Base-by-base conservation (phyloP, 2,329 filamentous ascomycete species). In the Trematosphaeria pertusa region DNA sequence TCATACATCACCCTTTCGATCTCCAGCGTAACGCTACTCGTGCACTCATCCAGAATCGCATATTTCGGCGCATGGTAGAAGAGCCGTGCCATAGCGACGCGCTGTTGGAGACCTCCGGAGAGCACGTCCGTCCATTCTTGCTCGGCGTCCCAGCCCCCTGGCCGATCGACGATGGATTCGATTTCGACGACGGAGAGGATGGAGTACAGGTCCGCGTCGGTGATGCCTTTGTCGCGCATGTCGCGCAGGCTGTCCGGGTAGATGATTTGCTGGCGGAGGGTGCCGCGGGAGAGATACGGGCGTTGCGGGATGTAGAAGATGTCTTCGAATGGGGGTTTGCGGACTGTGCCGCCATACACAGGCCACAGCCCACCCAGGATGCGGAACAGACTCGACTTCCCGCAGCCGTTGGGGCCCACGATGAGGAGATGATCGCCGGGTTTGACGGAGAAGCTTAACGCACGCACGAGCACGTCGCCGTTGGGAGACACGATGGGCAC, bases 261-360 rank as follows among this genome's bases (percentile, higher is more conserved):
- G 49, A 94, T 96, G 61, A 99, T 91, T 66, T 99, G 94, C 71
- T 97, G 91, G 30, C 94, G 87, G n/a, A 99, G 83, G 1, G 89
- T 91, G 17, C 94, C 94, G 42, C 91, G 86, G 11, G 89, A 94
- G 1, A 99, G 82, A 67, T 99, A 99, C 0, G 94, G 94, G 1
- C 94, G 86, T 67, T 99, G 94, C 0, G 94, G 94, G 56, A 99
- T 95, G 75, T 99, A 99, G 75, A 97, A 99, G 67, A 99, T 97
- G 68, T 94, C 88, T 58, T 89, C 86, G 64, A 93, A 94, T 1
- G 89, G 86, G 1, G 94, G 94, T 71, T 97, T 97, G 63, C 90
- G 82, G 15, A 99, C 94, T 1, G 84, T 91, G 40, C 94, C 94
- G 56, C 94, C 93, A 72, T 99, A 99, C 10, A 97, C 94, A 12